Evolutionary conservation across 2,329 filamentous ascomycete genomes (phyloP).

Genomic region (Penicillium palitans): DNA sequence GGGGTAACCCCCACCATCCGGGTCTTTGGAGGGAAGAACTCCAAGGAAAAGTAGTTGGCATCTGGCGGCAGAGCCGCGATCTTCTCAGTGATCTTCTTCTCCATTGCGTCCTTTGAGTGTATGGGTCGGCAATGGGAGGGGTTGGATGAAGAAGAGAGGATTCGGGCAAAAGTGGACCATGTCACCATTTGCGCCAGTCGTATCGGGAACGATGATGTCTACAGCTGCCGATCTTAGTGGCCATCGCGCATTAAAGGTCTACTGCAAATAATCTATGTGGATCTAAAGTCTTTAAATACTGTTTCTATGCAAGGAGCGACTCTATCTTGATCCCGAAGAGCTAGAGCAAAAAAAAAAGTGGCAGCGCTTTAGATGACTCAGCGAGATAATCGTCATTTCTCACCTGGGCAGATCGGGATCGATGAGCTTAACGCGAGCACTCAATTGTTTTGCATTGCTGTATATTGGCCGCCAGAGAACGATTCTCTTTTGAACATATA

Average conservation of each 20-base stretch:
- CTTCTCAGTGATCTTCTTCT: constrained; percentile 94
- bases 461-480: not conserved
- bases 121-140: constrained; percentile 19
- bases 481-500: not conserved
- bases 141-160: constrained; percentile 22
- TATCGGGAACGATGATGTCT: constrained; percentile 23
- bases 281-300: not conserved
- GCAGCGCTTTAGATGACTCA: constrained; percentile 9
- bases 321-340: not conserved
- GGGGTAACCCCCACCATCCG: constrained; percentile 62
- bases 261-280: not conserved
- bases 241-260: constrained; percentile 14
- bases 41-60: constrained; percentile 87
- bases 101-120: constrained; percentile 52
- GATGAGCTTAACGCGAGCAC: not conserved
- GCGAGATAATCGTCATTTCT: not conserved
- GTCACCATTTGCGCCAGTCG: constrained; percentile 12
- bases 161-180: constrained; percentile 27
- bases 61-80: constrained; percentile 83
- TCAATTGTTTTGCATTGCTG: not conserved
- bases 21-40: constrained; percentile 99
- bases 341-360: not conserved
- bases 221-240: constrained; percentile 19
- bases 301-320: constrained; percentile 1
- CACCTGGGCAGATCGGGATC: not conserved